Conservation (phyloP, 208 protist species). For the Jaenimonas drosophilae region DNA sequence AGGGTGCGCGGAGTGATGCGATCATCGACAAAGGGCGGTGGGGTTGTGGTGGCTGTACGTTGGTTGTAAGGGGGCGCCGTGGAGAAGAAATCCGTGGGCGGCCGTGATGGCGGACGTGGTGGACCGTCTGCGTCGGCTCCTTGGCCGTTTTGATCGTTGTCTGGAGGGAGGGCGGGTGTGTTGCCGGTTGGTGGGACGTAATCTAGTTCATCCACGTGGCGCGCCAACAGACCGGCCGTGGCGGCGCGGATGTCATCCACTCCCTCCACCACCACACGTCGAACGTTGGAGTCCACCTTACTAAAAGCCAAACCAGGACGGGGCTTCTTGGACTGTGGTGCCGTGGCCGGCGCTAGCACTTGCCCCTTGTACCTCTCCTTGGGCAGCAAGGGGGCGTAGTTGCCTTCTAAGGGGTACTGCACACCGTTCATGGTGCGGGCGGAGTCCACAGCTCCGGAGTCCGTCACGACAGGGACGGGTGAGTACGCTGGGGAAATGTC, state of each 20-base stretch:
- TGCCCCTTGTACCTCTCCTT: constrained; percentile 3
- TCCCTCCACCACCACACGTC: constrained; percentile 10
- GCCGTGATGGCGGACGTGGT: too few relatives aligned
- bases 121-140: background rate
- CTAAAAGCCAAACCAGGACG: too few relatives aligned
- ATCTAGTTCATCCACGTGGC: constrained; percentile 8
- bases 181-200: background rate
- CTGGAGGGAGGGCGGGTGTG: too few relatives aligned
- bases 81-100: background rate
- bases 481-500: too few relatives aligned
- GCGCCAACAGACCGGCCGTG: constrained; percentile 12
- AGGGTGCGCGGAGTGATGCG: constrained; percentile 50
- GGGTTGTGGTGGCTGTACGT: background rate
- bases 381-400: constrained; percentile 2
- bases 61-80: background rate
- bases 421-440: too few relatives aligned
- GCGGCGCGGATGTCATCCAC: constrained; percentile 15
- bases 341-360: background rate
- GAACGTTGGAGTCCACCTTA: constrained; percentile 3
- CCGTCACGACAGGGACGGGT: too few relatives aligned
- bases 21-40: constrained; percentile 19
- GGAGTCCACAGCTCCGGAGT: too few relatives aligned
- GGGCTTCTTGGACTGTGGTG: background rate
- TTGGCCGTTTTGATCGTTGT: background rate
- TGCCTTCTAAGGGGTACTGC: too few relatives aligned